A percentile compares a stretch with the other conserved stretches of the same genome.
Conservation (phyloP, 108 stramenopile genomes). For the Mayamaea pseudoterrestris region DNA sequence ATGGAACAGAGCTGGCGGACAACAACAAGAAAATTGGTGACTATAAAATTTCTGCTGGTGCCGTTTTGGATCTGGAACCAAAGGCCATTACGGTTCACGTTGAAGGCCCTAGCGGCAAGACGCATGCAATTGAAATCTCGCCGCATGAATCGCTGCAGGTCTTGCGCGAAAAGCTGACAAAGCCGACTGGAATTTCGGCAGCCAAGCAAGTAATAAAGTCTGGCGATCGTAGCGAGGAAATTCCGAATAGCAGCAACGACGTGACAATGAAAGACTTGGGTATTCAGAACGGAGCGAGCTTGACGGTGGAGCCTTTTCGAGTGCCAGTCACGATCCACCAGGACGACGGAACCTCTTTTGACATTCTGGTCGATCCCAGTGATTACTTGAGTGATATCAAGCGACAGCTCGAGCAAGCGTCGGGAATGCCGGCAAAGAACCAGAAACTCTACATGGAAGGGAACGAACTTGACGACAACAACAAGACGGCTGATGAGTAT, state of each 20-base stretch:
- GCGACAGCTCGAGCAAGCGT: slow-evolving; percentile 4
- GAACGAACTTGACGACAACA: slow-evolving; percentile 9
- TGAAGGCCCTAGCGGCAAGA: slow-evolving; percentile 6
- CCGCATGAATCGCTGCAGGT: slow-evolving; percentile 7
- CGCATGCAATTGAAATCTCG: background rate
- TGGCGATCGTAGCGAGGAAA: slow-evolving; percentile 2
- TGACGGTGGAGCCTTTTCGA: slow-evolving; percentile 7
- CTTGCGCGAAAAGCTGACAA: slow-evolving; percentile 12
- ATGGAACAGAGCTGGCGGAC: slow-evolving; percentile 6
- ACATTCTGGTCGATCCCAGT: slow-evolving; percentile 10
- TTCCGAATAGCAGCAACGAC: background rate
- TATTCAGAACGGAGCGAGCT: slow-evolving; percentile 3
- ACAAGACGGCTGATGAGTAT: slow-evolving; percentile 10
- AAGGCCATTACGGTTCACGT: slow-evolving; percentile 1
- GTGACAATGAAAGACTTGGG: slow-evolving; percentile 7
- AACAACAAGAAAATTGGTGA: slow-evolving; percentile 11
- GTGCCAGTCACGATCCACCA: slow-evolving; percentile 11
- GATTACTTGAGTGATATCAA: slow-evolving; percentile 11
- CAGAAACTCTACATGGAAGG: slow-evolving; percentile 9
- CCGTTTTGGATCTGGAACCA: slow-evolving; percentile 6
- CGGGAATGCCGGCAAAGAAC: slow-evolving; percentile 14
- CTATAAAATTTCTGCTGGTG: slow-evolving; percentile 2
- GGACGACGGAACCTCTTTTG: slow-evolving; percentile 1
- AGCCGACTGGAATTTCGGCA: slow-evolving; percentile 6
- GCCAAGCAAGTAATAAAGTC: slow-evolving; percentile 6